Evolutionary conservation across 1,284 basidiomycete species (phyloP).

Genomic region (Trichosporon ovoides): DNA sequence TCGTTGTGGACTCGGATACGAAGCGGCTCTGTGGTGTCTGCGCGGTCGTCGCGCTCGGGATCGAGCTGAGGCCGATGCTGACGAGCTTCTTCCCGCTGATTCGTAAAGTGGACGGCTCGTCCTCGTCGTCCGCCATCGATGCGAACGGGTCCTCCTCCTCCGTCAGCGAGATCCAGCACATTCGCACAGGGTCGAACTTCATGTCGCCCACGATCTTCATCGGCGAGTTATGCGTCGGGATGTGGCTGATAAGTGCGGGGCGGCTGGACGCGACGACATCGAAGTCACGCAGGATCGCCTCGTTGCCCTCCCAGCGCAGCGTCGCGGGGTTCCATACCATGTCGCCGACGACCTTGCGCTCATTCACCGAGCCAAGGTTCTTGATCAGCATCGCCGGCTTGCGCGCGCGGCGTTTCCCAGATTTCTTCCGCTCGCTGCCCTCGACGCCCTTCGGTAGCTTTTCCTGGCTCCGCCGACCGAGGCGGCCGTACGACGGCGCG

Average conservation of each 20-base stretch:
- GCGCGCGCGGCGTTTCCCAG: constrained; percentile 56
- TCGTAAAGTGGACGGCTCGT: constrained; percentile 51
- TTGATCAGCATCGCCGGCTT: constrained; percentile 65
- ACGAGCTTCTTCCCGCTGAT: constrained; percentile 48
- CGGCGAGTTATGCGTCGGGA: constrained; percentile 36
- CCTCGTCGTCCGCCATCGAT: constrained; percentile 79
- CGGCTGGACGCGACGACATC: constrained; percentile 78
- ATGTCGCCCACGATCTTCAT: constrained; percentile 85
- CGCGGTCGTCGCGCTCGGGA: not conserved
- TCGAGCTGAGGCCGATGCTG: constrained; percentile 19
- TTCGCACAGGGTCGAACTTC: constrained; percentile 87
- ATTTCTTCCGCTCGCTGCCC: constrained; percentile 45
- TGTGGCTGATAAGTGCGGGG: constrained; percentile 90
- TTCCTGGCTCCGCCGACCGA: not conserved
- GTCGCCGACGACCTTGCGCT: constrained; percentile 79
- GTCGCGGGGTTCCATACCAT: constrained; percentile 93
- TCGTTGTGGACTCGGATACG: constrained; percentile 33
- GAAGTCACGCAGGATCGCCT: constrained; percentile 80
- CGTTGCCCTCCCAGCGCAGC: constrained; percentile 94
- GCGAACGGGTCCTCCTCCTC: constrained; percentile 91
- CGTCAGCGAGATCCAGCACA: constrained; percentile 91
- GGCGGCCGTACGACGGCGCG: constrained; percentile 4
- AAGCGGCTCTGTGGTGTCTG: constrained; percentile 7
- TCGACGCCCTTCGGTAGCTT: constrained; percentile 28
- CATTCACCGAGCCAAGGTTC: constrained; percentile 65